Evolutionary conservation across 306 rosid genomes (phyloP), one percentile per base, ranked within the genome.

Genomic region (Astragalus glycyphyllos): DNA sequence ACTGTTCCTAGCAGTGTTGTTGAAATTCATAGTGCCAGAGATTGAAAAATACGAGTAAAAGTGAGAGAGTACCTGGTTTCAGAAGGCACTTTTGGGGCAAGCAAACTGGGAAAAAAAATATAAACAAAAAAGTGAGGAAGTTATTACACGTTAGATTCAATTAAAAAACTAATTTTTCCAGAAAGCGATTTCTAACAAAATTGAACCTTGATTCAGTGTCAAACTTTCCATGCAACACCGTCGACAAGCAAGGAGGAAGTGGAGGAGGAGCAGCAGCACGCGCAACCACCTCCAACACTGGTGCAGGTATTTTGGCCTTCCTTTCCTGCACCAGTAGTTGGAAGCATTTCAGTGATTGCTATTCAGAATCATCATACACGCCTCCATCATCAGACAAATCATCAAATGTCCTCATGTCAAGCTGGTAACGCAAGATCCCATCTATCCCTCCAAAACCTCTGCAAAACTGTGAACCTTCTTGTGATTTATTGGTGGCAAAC

Each of bases 391-490:
- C 93, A 77, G 98, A 92, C 34, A 89, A 69, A 26, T 89, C 98
- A 60, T 92, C 98, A 34, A 92, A 82, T 6, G 98, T 54, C 37
- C 98, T 82, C 77, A 92, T 92, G 72, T 92, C 98, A 49, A 91
- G 93, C 89, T 91, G 97, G 85, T 91, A 91, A 4, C 97, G 97
- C 79, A 91, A 82, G 75, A 91, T 85, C 20, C 97, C 97, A 34
- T 96, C 97, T 57, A 91, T 89, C 48, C 97, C 97, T 61, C 97
- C 97, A 57, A 91, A 91, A 75, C 97, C 96, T 56, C 96, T 83
- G 85, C 97, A 89, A 67, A 91, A 91, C 80, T 91, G 97, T 55
- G 97, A 91, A 20, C 97, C 97, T 77, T 89, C 97, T 78, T 91
- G 97, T 26, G 98, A 92, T 68, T 92, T 92, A 71, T 92, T 92